Evolutionary conservation across 176 grass and related monocot genomes (phyloP), one percentile per base, ranked within the genome.

Genomic region (Poa annua): DNA sequence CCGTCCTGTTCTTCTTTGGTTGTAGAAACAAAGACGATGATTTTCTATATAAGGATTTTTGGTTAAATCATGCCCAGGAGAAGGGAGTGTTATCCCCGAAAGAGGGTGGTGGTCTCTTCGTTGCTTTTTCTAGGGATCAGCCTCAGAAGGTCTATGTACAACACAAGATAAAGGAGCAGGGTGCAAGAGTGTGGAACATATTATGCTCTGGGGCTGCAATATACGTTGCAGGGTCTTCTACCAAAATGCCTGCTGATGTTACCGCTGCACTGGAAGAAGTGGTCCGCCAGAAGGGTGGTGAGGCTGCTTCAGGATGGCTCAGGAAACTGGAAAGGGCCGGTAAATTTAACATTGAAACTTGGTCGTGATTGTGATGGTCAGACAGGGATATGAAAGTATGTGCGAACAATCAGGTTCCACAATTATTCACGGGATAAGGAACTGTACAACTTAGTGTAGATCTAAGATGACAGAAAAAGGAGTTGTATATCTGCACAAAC

Each of bases 61-160:
- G 96, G 96, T 68, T 90, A 61, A 69, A 81, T 42, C 92, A 98
- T 72, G 71, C 90, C n/a, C 84, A 92, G 55, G 85, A 91, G n/a
- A 34, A 88, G 29, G 90, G 92, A 8, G 83, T 95, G 12, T 59
- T 98, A 44, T 95, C 96, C 14, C 49, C 7, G 7, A 42, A 91
- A 77, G 93, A 85, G 2, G 92, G 96, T 13, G 92, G 96, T n/a
- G 96, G 96, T 35, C 85, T 98, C 21, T 98, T 89, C 68, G 88
- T 95, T 67, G 96, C 92, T 3, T 98, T 98, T 81, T 95, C 96
- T 47, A 90, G 96, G 79, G 96, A 98, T 84, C 90, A 92, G 70
- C 74, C 92, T 47, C 89, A 78, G 71, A 98, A 98, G 80, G 79
- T 98, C 1, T 95, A 98, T 76, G 91, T 95, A 81, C 91, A 98